Evolutionary conservation across 805 yeast species (phyloP), one percentile per base, ranked within the genome.

Genomic region (Starmerella khaoyaiensis): DNA sequence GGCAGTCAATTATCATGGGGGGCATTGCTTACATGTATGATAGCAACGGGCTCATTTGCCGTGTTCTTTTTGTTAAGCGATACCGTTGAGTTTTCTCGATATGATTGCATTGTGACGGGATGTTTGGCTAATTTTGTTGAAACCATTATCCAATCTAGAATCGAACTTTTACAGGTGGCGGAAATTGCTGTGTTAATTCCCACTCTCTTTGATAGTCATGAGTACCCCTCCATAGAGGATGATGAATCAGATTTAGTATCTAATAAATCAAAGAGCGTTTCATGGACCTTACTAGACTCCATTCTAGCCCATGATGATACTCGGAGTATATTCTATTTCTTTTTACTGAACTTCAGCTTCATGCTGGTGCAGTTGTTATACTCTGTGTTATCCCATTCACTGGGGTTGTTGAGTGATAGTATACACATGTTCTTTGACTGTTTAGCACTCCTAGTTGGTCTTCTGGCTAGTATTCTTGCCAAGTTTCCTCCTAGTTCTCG

Each of bases 341-440:
- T 90, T 33, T 58, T 87, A 45, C 66, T 90, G 42, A 90, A 90
- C 58, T 74, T 93, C 10, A 71, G 90, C 2, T 90, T 90, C 60
- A 90, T 90, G 99, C 73, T 90, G 51, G 76, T 90, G 28, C 99
- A 90, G 61, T 66, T 90, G 46, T 61, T 90, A 8, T 90, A 90
- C 56, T 86, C 97, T 0, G 79, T 90, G 60, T 68, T 93, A 44
- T 84, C 97, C 1, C 86, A 81, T 53, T 87, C 97, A 0, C 62
- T 90, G 31, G 96, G 98, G 9, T 64, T 90, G 18, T 58, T 90
- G 36, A 83, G 95, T 15, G 99, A 90, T 54, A 83, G 95, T 1
- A 66, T 90, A 36, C 99, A 90, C 58, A 90, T 90, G 99, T 79
- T 93, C 2, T 65, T 90, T 39, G 99, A 90, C 58, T 90, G 98